Percentiles rank a stretch among this genome's conserved stretches.
Conservation (phyloP, 2,329 filamentous ascomycete species). For the Monosporascus sp. region DNA sequence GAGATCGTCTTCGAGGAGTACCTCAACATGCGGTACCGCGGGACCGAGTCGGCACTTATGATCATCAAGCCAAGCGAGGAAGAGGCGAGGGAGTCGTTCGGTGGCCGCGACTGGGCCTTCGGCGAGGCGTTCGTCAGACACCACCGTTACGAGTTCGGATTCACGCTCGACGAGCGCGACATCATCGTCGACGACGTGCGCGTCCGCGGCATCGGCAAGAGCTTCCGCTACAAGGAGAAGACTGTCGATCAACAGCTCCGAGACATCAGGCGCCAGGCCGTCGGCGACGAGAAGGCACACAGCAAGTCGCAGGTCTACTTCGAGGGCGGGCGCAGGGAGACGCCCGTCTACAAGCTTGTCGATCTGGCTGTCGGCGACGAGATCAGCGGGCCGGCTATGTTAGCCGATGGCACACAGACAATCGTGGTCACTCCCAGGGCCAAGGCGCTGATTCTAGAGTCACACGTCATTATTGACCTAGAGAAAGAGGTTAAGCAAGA, state of each 20-base stretch:
- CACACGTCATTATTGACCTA: slow-evolving; percentile 85
- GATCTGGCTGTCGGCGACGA: slow-evolving; percentile 67
- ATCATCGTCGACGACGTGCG: slow-evolving; percentile 89
- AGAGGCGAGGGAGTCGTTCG: slow-evolving; percentile 54
- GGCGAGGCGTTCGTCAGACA: slow-evolving; percentile 79
- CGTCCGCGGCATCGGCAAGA: slow-evolving; percentile 83
- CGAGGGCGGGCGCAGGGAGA: slow-evolving; percentile 70
- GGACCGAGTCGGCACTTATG: slow-evolving; percentile 89
- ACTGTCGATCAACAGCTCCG: slow-evolving; percentile 81
- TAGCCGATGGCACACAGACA: slow-evolving; percentile 85
- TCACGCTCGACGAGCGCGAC: slow-evolving; percentile 76
- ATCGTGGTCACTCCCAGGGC: slow-evolving; percentile 82
- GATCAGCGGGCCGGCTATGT: slow-evolving; percentile 74
- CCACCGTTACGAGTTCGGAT: slow-evolving; percentile 89
- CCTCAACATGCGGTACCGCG: slow-evolving; percentile 87
- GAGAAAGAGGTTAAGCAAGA: slow-evolving; percentile 48
- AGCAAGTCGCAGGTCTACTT: slow-evolving; percentile 73
- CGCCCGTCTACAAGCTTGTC: slow-evolving; percentile 77
- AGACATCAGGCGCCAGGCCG: slow-evolving; percentile 56
- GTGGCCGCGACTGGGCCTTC: slow-evolving; percentile 72
- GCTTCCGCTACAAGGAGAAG: slow-evolving; percentile 71
- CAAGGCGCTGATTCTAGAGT: slow-evolving; percentile 71
- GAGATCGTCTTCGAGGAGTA: slow-evolving; percentile 86
- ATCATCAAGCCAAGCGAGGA: slow-evolving; percentile 66
- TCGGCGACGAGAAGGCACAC: slow-evolving; percentile 56